Conservation (phyloP, 768 basidiomycete species). For the Boletellus ananas region DNA sequence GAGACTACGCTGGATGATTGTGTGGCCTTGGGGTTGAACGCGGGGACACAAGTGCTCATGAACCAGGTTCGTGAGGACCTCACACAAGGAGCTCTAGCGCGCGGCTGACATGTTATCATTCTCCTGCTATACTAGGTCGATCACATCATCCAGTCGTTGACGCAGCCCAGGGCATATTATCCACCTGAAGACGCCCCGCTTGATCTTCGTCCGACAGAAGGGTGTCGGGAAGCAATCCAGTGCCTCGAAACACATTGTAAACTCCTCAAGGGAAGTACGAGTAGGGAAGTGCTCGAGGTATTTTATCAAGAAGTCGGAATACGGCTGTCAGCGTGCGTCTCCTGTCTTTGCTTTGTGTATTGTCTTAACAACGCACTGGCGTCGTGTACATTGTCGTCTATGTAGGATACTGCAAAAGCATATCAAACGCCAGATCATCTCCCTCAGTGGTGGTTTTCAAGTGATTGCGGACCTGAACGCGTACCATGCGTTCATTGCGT, state of each 20-base stretch:
- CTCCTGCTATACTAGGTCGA: slow-evolving; percentile 60
- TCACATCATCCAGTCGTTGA: slow-evolving; percentile 81
- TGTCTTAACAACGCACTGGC: background rate
- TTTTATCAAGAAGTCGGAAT: slow-evolving; percentile 98
- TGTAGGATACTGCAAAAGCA: slow-evolving; percentile 90
- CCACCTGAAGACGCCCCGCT: slow-evolving; percentile 76
- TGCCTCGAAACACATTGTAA: slow-evolving; percentile 91
- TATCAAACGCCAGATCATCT: slow-evolving; percentile 96
- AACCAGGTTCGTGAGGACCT: slow-evolving; percentile 59
- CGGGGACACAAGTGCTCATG: slow-evolving; percentile 94
- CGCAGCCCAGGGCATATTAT: slow-evolving; percentile 84
- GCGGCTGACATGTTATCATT: background rate
- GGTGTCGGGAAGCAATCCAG: slow-evolving; percentile 84
- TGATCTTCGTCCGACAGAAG: slow-evolving; percentile 82
- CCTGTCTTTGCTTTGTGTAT: background rate
- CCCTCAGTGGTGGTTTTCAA: slow-evolving; percentile 89
- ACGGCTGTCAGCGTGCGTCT: slow-evolving; percentile 71
- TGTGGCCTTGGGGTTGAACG: slow-evolving; percentile 90
- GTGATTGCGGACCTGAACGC: slow-evolving; percentile 95
- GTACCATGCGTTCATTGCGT: slow-evolving; percentile 85
- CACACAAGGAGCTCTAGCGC: background rate
- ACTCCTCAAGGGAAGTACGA: slow-evolving; percentile 88
- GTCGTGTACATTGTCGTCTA: too few relatives aligned
- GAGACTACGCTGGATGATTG: slow-evolving; percentile 90
- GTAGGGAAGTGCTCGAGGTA: slow-evolving; percentile 93